Conservation (phyloP, 768 basidiomycete species). For the Suillus paluster region DNA sequence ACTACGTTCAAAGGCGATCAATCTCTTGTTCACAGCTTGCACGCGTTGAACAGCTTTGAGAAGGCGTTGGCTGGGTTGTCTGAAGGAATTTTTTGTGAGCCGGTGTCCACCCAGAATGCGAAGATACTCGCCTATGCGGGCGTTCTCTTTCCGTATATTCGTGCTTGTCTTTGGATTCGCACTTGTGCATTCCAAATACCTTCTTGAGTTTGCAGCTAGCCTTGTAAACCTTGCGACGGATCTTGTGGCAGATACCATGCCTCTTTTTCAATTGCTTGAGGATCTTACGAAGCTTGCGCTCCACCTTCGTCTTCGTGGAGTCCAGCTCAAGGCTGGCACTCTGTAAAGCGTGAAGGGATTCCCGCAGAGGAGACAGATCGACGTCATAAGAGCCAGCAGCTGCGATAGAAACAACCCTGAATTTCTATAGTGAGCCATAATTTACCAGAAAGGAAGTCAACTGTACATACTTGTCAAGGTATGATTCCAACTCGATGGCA, state of each 20-base stretch:
- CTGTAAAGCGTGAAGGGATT: conserved; percentile 50
- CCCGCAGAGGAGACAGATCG: conserved; percentile 49
- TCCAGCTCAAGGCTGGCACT: conserved; percentile 57
- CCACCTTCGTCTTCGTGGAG: conserved; percentile 58
- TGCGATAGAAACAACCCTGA: conserved; percentile 36
- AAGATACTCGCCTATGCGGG: background rate
- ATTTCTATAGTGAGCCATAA: background rate
- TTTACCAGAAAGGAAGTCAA: background rate
- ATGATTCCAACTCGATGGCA: conserved; percentile 53
- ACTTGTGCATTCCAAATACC: conserved; percentile 35
- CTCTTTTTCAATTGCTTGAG: conserved; percentile 43
- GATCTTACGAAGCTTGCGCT: conserved; percentile 50
- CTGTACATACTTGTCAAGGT: conserved; percentile 53
- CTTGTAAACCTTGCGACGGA: conserved; percentile 32
- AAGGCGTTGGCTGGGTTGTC: conserved; percentile 46
- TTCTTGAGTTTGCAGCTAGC: conserved; percentile 41
- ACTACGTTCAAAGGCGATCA: conserved; percentile 71
- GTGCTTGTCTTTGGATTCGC: conserved; percentile 12
- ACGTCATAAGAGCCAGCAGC: conserved; percentile 25
- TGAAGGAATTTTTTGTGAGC: conserved; percentile 15
- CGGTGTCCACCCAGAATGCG: background rate
- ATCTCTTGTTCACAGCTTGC: conserved; percentile 60
- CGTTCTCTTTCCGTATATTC: conserved; percentile 5
- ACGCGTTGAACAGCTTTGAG: conserved; percentile 63
- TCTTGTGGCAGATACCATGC: conserved; percentile 16